Evolutionary conservation across 768 basidiomycete genomes (phyloP).

Genomic region (Mycena albidolilacea): DNA sequence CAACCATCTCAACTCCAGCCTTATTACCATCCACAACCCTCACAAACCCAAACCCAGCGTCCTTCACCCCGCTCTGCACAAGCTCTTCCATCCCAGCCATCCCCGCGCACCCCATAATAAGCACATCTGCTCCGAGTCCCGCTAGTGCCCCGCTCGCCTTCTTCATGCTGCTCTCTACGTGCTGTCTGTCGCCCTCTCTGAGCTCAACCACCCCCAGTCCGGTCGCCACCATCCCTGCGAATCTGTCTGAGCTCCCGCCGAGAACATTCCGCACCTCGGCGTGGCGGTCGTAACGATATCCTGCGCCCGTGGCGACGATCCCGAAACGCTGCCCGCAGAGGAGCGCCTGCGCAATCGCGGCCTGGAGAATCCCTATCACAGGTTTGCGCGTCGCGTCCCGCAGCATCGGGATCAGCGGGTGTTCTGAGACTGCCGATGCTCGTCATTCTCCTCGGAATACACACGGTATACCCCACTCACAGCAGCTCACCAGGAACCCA

Average conservation of each 20-base stretch:
- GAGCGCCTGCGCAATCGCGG: slow-evolving; percentile 51
- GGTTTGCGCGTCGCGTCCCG: slow-evolving; percentile 52
- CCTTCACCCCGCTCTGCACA: slow-evolving; percentile 47
- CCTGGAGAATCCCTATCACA: slow-evolving; percentile 53
- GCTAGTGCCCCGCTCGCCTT: slow-evolving; percentile 49
- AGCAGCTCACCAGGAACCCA: slow-evolving; percentile 57
- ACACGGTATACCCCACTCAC: slow-evolving; percentile 41
- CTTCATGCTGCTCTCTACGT: slow-evolving; percentile 50
- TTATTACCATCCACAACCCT: slow-evolving; percentile 56
- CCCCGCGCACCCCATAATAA: slow-evolving; percentile 56
- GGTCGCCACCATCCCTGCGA: slow-evolving; percentile 52
- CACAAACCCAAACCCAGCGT: slow-evolving; percentile 46
- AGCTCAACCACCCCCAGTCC: slow-evolving; percentile 54
- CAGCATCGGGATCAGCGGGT: slow-evolving; percentile 53
- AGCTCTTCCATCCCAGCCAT: slow-evolving; percentile 57
- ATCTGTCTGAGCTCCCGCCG: slow-evolving; percentile 51
- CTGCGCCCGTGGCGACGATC: slow-evolving; percentile 54
- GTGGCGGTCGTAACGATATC: slow-evolving; percentile 51
- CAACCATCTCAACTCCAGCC: slow-evolving; percentile 53
- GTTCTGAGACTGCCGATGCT: slow-evolving; percentile 51
- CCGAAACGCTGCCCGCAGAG: slow-evolving; percentile 55
- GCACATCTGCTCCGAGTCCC: slow-evolving; percentile 51
- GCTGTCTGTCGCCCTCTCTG: slow-evolving; percentile 47
- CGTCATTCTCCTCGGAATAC: neutral
- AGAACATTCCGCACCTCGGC: slow-evolving; percentile 53